Percentiles rank a stretch among this genome's conserved stretches.
Conservation (phyloP, 2,329 filamentous ascomycete species). For the Didymella segeticola region DNA sequence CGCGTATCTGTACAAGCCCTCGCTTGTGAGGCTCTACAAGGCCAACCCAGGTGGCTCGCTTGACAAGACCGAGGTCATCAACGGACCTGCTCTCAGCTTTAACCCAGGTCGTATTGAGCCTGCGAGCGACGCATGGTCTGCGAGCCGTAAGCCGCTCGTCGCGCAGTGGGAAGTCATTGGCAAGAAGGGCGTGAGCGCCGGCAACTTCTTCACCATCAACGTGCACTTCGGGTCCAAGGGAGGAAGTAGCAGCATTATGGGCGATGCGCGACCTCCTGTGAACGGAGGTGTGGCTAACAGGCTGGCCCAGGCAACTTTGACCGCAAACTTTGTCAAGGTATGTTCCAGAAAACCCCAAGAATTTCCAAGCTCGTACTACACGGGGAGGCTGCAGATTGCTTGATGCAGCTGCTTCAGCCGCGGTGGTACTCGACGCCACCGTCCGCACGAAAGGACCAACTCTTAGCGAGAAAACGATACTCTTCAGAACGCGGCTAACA, state of each 20-base stretch:
- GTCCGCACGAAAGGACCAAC: slow-evolving; percentile 21
- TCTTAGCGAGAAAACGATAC: too few relatives aligned
- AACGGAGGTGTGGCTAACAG: slow-evolving; percentile 69
- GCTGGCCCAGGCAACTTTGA: slow-evolving; percentile 63
- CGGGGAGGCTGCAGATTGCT: slow-evolving; percentile 25
- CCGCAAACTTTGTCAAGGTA: slow-evolving; percentile 54
- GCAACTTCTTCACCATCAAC: slow-evolving; percentile 71
- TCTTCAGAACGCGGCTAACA: slow-evolving; percentile 49
- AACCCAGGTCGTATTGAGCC: slow-evolving; percentile 75
- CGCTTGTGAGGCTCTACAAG: slow-evolving; percentile 65
- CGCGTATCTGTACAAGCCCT: slow-evolving; percentile 72
- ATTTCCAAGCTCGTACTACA: slow-evolving; percentile 13
- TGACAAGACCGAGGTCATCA: slow-evolving; percentile 64
- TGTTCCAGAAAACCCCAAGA: slow-evolving; percentile 14
- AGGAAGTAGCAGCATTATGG: slow-evolving; percentile 68
- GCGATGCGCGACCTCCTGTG: slow-evolving; percentile 69
- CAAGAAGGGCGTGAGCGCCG: slow-evolving; percentile 52
- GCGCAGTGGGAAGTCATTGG: slow-evolving; percentile 69
- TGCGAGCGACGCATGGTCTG: slow-evolving; percentile 63
- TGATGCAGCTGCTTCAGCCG: slow-evolving; percentile 9
- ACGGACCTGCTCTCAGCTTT: slow-evolving; percentile 65
- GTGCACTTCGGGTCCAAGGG: slow-evolving; percentile 73
- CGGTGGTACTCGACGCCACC: slow-evolving; percentile 23
- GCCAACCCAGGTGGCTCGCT: slow-evolving; percentile 62
- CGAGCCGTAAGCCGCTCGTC: slow-evolving; percentile 70